Conservation (phyloP, 2,329 filamentous ascomycete species). For the Penicillium sp. region DNA sequence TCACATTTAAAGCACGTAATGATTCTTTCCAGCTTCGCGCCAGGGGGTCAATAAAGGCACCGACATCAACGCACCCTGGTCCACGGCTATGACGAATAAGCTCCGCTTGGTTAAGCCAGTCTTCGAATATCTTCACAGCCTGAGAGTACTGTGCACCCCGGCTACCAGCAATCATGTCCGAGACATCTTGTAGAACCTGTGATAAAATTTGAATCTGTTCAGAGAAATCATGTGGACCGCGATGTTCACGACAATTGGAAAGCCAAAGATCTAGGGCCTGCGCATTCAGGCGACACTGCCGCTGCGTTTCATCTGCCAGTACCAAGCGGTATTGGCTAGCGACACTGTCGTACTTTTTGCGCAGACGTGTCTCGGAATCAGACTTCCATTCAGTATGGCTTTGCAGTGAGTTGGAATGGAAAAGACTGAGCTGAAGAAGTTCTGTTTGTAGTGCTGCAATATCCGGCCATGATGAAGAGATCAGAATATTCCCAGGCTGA, state of each 20-base stretch:
- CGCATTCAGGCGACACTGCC: conserved; percentile 36
- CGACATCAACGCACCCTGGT: conserved; percentile 8
- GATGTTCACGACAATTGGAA: conserved; percentile 31
- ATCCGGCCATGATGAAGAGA: conserved; percentile 36
- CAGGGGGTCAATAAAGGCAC: conserved; percentile 39
- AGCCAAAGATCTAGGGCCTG: conserved; percentile 39
- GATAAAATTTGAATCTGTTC: conserved; percentile 43
- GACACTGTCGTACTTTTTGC: conserved; percentile 37
- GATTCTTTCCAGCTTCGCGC: conserved; percentile 38
- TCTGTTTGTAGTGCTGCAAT: conserved; percentile 43
- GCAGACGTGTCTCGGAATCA: conserved; percentile 32
- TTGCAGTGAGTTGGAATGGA: conserved; percentile 36
- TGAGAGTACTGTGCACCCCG: conserved; percentile 31
- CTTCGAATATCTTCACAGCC: conserved; percentile 35
- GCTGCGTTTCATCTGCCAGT: conserved; percentile 33
- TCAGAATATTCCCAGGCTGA: conserved; percentile 22
- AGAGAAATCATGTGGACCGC: conserved; percentile 31
- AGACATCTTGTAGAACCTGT: conserved; percentile 40
- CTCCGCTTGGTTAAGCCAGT: conserved; percentile 36
- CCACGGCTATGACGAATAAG: conserved; percentile 25
- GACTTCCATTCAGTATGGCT: conserved; percentile 34
- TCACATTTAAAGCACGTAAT: conserved; percentile 29
- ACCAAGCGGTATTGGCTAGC: conserved; percentile 36
- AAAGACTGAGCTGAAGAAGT: conserved; percentile 44
- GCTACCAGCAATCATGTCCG: conserved; percentile 29